Base-by-base conservation (phyloP, 2,329 filamentous ascomycete species). In the Clonostachys byssicola region DNA sequence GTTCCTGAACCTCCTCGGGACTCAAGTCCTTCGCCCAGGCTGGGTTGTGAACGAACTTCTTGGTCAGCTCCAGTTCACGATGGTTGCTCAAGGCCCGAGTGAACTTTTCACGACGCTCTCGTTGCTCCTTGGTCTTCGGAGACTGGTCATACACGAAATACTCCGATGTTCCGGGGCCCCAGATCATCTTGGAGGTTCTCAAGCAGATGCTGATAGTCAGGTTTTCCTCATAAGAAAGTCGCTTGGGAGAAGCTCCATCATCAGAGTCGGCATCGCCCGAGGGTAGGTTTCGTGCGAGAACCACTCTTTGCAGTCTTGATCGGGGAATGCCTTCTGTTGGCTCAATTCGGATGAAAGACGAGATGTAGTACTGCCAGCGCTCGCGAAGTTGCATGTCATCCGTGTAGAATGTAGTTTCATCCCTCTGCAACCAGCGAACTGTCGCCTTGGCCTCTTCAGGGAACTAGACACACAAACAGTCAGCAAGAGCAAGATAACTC, bases 331-430 rank as follows among this genome's bases (percentile, higher is more conserved):
- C 88, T 66, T 94, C 89, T 0, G 94, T 99, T 3, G 89, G 88
- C 60, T 96, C 90, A 20, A 92, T 80, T 52, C 90, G 89, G 55
- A 90, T 88, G 66, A 88, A 97, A 0, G 92, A 91, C 16, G 92
- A 92, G 48, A 96, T 89, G 63, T 99, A 99, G 70, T 95, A 95
- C 57, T 92, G 89, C 94, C 94, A 99, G 38, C 83, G 78, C 52
- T 90, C 85, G 48, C 86, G 85, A 44, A 85, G 81, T 60, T 94
- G 87, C 73, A 96, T 86, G 55, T 96, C 90, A 54, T 95, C 89
- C 60, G 86, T 86, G 56, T 94, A 91, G 63, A 96, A 90, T 0
- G 95, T 87, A 39, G 82, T 83, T 55, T 87, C 83, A 44, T 86
- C 81, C 45, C 80, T 76, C 55, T 83, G 80, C 44, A 87, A 68